Evolutionary conservation across 257 asterid genomes (phyloP).

Genomic region (Solanum etuberosum): DNA sequence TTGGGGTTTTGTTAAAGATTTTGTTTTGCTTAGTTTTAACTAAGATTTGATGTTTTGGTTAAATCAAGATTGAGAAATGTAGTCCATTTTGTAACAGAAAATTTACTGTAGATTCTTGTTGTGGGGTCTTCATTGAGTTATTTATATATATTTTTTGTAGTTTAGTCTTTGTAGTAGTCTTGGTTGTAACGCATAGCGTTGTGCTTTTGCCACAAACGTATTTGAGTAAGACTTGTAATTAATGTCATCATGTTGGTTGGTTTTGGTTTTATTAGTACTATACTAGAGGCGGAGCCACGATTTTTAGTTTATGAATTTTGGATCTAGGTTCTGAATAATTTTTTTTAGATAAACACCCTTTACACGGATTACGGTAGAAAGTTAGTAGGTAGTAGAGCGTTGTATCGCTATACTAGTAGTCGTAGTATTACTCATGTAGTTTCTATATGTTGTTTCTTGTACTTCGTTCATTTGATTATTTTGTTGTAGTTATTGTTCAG

Average conservation of each 20-base stretch:
- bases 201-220: neutral
- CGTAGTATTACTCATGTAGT: neutral
- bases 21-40: neutral
- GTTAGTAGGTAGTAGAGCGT: neutral
- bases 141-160: neutral
- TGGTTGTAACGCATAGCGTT: neutral
- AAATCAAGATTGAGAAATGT: neutral
- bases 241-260: neutral
- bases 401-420: neutral
- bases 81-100: neutral
- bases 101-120: neutral
- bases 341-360: too few species aligned
- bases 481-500: neutral
- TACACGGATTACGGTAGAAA: neutral
- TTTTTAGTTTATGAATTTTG: neutral
- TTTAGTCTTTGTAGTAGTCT: neutral
- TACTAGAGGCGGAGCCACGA: accelerated
- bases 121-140: neutral
- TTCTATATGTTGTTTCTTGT: neutral
- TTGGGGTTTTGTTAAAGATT: neutral
- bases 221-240: neutral
- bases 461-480: neutral
- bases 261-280: neutral
- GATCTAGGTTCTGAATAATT: neutral
- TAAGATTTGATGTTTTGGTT: neutral